Evolutionary conservation across 2,329 filamentous ascomycete species (phyloP).

Genomic region (Boeremia exigua): DNA sequence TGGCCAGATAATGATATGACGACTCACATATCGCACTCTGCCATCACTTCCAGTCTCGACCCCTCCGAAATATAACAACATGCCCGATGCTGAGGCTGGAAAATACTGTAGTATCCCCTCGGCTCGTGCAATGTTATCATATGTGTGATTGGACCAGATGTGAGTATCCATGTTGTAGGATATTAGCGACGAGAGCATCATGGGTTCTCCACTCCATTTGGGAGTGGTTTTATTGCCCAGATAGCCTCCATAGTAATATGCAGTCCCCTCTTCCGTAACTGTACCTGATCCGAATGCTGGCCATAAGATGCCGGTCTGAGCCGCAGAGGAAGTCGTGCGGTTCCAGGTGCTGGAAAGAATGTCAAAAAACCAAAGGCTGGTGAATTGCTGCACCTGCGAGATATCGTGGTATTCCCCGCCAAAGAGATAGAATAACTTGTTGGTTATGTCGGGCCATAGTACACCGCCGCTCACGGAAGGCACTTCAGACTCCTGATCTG

Average conservation of each 20-base stretch:
- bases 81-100: constrained; percentile 61
- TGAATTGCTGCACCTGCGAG: constrained; percentile 39
- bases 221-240: constrained; percentile 58
- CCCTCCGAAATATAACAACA: constrained; percentile 66
- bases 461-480: constrained; percentile 54
- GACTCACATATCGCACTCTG: constrained; percentile 6
- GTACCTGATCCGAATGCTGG: constrained; percentile 21
- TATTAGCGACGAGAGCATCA: constrained; percentile 56
- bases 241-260: constrained; percentile 67
- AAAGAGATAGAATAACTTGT: constrained; percentile 67
- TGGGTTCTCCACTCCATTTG: constrained; percentile 17
- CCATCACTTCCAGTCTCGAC: constrained; percentile 36
- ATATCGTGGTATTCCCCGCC: constrained; percentile 59
- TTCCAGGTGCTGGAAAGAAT: constrained; percentile 61
- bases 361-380: constrained; percentile 60
- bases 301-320: constrained; percentile 7
- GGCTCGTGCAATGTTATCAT: constrained; percentile 57
- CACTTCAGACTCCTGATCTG: constrained; percentile 55
- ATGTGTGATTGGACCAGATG: constrained; percentile 58
- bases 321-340: constrained; percentile 43
- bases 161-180: constrained; percentile 61
- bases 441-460: constrained; percentile 64
- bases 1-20: constrained; percentile 31
- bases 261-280: constrained; percentile 31
- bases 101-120: constrained; percentile 65